These are phyloP conservation scores for Corylus avellana DNA, from an alignment of 306 rosid genomes.

Conservation along the genomic window DNA sequence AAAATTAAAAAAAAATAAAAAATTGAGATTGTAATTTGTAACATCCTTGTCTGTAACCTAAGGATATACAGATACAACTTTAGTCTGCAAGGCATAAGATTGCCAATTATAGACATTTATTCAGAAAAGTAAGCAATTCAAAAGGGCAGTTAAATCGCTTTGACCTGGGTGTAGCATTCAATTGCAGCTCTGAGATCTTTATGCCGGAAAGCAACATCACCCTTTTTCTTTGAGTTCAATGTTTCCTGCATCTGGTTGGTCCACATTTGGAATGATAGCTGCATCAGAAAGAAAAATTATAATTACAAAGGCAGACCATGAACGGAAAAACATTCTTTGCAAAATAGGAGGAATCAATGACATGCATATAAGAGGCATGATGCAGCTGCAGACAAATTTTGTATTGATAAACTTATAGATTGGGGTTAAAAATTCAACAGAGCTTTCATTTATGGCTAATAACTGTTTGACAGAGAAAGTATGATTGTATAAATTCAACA, in stretches of 20 bases:
- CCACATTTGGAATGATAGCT: slow-evolving; percentile 99
- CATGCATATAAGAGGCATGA: not conserved
- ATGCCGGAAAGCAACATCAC: slow-evolving; percentile 77
- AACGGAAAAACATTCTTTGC: slow-evolving; percentile 4
- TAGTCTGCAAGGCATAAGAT: slow-evolving; percentile 4
- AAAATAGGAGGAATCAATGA: slow-evolving; percentile 1
- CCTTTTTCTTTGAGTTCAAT: slow-evolving; percentile 86
- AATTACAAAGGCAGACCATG: slow-evolving; percentile 3
- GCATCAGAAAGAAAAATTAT: slow-evolving; percentile 23
- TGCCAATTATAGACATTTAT: slow-evolving; percentile 8
- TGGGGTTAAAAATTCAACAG: slow-evolving; percentile 4
- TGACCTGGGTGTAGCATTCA: slow-evolving; percentile 76
- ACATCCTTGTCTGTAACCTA: not conserved
- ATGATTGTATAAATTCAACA: not conserved
- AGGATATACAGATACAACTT: not conserved
- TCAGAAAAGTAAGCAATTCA: slow-evolving; percentile 5
- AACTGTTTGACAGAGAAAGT: not conserved
- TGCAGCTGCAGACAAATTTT: not conserved
- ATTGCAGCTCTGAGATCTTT: slow-evolving; percentile 73
- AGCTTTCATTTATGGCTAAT: not conserved
- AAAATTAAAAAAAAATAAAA: too few relatives aligned
- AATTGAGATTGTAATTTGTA: not conserved
- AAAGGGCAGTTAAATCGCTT: slow-evolving; percentile 24
- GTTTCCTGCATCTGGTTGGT: slow-evolving; percentile 98
- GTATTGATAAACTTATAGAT: not conserved